Evolutionary conservation across 345 rosid species (phyloP).

Genomic region (Murraya koenigii): DNA sequence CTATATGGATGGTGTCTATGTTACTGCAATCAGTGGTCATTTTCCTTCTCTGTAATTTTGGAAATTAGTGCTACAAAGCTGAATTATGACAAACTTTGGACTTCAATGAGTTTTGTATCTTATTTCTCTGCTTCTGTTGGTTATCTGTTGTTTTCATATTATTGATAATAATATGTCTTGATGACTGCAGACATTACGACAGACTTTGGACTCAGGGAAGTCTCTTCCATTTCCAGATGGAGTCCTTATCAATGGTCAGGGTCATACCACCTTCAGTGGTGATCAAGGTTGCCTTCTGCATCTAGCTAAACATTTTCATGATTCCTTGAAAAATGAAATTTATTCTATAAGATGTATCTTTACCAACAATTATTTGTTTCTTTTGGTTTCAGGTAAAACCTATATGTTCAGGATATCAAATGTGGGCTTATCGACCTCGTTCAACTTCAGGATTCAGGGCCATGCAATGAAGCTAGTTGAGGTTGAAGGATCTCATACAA

Average conservation of each 20-base stretch:
- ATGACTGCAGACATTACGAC: slow-evolving; percentile 43
- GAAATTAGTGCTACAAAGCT: not conserved
- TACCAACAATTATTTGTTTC: not conserved
- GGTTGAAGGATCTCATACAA: slow-evolving; percentile 85
- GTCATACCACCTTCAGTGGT: slow-evolving; percentile 44
- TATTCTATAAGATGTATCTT: not conserved
- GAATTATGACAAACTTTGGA: too few relatives aligned
- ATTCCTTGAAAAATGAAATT: not conserved
- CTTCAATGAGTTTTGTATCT: not conserved
- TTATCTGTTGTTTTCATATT: not conserved
- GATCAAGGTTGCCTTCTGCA: slow-evolving; percentile 47
- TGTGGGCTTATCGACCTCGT: slow-evolving; percentile 61
- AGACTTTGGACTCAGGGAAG: slow-evolving; percentile 63
- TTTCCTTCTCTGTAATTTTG: not conserved
- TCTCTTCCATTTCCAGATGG: slow-evolving; percentile 67
- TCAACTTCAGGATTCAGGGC: slow-evolving; percentile 87
- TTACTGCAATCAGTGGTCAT: too few relatives aligned
- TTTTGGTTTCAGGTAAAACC: slow-evolving; percentile 60
- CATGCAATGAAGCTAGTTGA: slow-evolving; percentile 78
- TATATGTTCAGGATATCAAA: slow-evolving; percentile 88
- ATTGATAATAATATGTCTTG: slow-evolving; percentile 3
- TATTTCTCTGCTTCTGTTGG: not conserved
- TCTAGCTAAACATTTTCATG: not conserved
- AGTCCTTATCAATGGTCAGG: slow-evolving; percentile 61
- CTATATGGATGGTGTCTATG: not conserved